Conservation (phyloP, 768 basidiomycete genomes). For the Boletales sp. region DNA sequence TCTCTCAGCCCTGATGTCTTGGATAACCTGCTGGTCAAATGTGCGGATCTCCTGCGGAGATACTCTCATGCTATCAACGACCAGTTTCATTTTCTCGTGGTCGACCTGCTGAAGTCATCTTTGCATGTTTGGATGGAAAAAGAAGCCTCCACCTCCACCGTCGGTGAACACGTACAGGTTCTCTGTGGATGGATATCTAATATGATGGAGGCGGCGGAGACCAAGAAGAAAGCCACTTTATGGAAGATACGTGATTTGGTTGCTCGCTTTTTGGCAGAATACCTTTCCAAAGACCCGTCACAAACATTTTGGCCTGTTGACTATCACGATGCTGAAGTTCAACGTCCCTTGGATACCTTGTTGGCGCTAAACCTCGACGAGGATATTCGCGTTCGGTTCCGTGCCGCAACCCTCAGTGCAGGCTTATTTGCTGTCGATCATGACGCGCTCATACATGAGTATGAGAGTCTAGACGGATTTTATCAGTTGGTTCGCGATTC, state of each 20-base stretch:
- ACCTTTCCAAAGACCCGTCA: constrained; percentile 55
- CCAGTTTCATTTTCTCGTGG: constrained; percentile 46
- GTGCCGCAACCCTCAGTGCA: constrained; percentile 59
- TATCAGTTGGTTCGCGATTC: constrained; percentile 48
- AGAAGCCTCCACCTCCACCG: constrained; percentile 27
- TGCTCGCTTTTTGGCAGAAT: constrained; percentile 61
- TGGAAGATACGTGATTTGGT: constrained; percentile 71
- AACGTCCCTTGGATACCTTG: constrained; percentile 45
- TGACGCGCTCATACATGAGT: constrained; percentile 27
- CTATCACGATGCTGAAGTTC: constrained; percentile 25
- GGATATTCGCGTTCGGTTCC: constrained; percentile 84
- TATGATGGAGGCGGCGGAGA: constrained; percentile 35
- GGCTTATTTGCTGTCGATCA: constrained; percentile 48
- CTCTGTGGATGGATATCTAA: constrained; percentile 56
- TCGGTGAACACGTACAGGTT: constrained; percentile 42
- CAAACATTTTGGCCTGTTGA: constrained; percentile 45
- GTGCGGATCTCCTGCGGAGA: constrained; percentile 48
- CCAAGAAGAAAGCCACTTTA: constrained; percentile 40
- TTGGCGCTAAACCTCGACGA: constrained; percentile 56
- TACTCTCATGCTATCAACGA: constrained; percentile 58
- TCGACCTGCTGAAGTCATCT: constrained; percentile 66
- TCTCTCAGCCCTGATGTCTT: constrained; percentile 49
- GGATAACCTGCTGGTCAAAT: constrained; percentile 48
- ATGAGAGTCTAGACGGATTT: constrained; percentile 23
- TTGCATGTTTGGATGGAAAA: constrained; percentile 52